Evolutionary conservation across 805 yeast species (phyloP).

Genomic region (Metschnikowia kofuensis): DNA sequence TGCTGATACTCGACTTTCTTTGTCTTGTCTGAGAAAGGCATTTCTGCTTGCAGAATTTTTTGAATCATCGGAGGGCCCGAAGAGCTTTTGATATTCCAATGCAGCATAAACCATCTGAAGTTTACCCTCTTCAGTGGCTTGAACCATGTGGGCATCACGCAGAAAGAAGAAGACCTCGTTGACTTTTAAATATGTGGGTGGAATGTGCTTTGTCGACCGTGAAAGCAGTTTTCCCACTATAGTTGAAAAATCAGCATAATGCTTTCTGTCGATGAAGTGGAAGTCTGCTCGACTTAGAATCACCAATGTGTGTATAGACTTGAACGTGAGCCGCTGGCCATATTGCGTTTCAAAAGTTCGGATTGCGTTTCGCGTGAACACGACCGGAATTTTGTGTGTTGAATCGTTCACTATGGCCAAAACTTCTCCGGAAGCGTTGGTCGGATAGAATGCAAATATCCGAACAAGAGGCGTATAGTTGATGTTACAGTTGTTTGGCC

Average conservation of each 20-base stretch:
- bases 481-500: slow-evolving; percentile 9
- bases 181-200: slow-evolving; percentile 28
- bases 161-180: slow-evolving; percentile 29
- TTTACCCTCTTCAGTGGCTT: slow-evolving; percentile 17
- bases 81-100: slow-evolving; percentile 9
- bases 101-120: slow-evolving; percentile 26
- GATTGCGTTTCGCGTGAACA: slow-evolving; percentile 28
- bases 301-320: slow-evolving; percentile 27
- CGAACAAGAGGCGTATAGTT: slow-evolving; percentile 26
- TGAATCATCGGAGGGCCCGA: not conserved
- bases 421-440: slow-evolving; percentile 23
- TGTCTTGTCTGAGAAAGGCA: too few species aligned
- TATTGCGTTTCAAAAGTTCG: slow-evolving; percentile 29
- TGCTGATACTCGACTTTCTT: too few species aligned
- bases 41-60: too few species aligned
- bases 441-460: slow-evolving; percentile 24
- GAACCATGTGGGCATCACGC: slow-evolving; percentile 28
- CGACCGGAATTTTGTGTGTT: slow-evolving; percentile 28
- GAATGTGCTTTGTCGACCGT: slow-evolving; percentile 1
- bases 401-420: slow-evolving; percentile 33
- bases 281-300: slow-evolving; percentile 27
- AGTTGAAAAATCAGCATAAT: not conserved
- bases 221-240: not conserved
- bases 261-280: slow-evolving; percentile 18
- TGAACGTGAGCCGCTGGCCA: slow-evolving; percentile 33